Evolutionary conservation across 2,329 filamentous ascomycete species (phyloP).

Genomic region (Cladosporium colombiae): DNA sequence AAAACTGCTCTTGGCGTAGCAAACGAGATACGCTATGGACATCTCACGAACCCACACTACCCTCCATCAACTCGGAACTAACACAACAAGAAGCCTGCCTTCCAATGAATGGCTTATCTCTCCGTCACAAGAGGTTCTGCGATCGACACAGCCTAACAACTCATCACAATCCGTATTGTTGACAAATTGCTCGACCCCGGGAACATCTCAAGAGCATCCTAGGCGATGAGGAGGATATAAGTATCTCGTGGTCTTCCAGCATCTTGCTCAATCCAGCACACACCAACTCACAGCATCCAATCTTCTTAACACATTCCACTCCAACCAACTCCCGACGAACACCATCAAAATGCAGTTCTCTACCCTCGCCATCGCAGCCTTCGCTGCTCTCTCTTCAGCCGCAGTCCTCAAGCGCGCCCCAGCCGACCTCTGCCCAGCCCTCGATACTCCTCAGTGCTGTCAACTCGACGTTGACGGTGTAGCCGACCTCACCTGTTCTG

Average conservation of each 20-base stretch:
- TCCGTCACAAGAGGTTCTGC: not conserved
- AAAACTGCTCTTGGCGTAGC: not conserved
- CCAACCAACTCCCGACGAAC: not conserved
- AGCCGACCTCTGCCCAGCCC: slow-evolving; percentile 22
- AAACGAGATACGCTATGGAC: slow-evolving; percentile 16
- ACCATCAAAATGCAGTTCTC: slow-evolving; percentile 25
- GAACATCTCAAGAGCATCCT: not conserved
- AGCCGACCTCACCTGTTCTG: slow-evolving; percentile 21
- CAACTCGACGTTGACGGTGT: slow-evolving; percentile 24
- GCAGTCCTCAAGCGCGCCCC: slow-evolving; percentile 13
- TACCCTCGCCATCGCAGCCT: slow-evolving; percentile 22
- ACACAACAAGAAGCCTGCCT: not conserved
- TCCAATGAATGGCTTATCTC: slow-evolving; percentile 15
- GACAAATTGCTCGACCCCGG: not conserved
- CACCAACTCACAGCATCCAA: slow-evolving; percentile 4
- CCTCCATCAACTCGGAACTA: not conserved
- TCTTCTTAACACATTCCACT: not conserved
- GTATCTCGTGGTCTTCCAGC: not conserved
- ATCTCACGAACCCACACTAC: not conserved
- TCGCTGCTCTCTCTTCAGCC: slow-evolving; percentile 22
- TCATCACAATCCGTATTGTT: not conserved
- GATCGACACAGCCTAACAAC: slow-evolving; percentile 12
- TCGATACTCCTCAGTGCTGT: slow-evolving; percentile 26
- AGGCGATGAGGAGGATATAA: slow-evolving; percentile 6
- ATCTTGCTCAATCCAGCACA: not conserved